Conservation (phyloP, 164 flowering plant species). For the Warburgia ugandensis region DNA sequence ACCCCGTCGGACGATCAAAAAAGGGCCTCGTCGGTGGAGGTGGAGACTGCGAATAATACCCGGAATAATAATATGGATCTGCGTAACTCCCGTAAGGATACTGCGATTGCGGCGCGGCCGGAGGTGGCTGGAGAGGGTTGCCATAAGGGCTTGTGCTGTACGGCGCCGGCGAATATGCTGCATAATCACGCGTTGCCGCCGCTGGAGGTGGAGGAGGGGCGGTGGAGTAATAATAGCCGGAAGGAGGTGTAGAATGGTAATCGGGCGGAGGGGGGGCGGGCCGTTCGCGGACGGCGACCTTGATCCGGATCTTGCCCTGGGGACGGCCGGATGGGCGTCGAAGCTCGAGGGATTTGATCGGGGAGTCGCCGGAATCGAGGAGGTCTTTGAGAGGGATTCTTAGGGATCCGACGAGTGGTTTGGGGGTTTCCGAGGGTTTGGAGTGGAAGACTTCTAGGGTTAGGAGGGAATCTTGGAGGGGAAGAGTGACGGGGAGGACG, state of each 20-base stretch:
- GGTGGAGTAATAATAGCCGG: constrained; percentile 35
- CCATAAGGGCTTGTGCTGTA: constrained; percentile 5
- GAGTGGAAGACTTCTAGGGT: constrained; percentile 67
- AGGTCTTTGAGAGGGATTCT: constrained; percentile 39
- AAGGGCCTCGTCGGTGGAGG: constrained; percentile 34
- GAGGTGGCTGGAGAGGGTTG: constrained; percentile 21
- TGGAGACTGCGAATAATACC: constrained; percentile 31
- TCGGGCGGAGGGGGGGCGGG: constrained; percentile 29
- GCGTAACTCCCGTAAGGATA: constrained; percentile 22
- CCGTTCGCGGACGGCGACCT: constrained; percentile 46
- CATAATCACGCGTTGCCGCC: constrained; percentile 27
- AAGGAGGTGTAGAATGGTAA: constrained; percentile 34
- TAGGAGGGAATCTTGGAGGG: constrained; percentile 36
- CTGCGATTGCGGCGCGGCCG: constrained; percentile 14
- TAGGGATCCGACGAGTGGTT: constrained; percentile 57
- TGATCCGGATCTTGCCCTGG: constrained; percentile 72
- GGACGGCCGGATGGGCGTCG: constrained; percentile 84
- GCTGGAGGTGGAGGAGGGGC: constrained; percentile 36
- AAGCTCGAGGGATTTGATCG: constrained; percentile 39
- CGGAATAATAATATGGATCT: constrained; percentile 33
- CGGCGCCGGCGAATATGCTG: constrained; percentile 19
- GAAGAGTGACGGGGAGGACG: constrained; percentile 37
- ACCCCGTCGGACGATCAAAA: constrained; percentile 29
- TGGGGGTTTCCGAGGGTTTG: constrained; percentile 54
- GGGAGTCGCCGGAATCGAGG: constrained; percentile 9